Base-by-base conservation (phyloP, 106 monocot genomes). In the Gastrodia elata region DNA sequence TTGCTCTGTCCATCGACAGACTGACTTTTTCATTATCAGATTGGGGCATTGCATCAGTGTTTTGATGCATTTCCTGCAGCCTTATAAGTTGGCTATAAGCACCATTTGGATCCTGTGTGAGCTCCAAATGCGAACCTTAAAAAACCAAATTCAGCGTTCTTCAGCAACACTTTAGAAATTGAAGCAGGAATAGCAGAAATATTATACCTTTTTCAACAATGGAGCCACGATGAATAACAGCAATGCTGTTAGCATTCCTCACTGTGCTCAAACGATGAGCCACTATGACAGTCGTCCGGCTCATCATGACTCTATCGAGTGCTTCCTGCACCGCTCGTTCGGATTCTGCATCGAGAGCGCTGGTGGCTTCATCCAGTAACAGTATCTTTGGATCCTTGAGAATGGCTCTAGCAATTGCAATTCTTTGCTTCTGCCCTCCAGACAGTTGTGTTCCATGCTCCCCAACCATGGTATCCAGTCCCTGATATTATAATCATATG, bases 241-340 rank as follows among this genome's bases (percentile, higher is more conserved):
- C 74, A 44, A 82, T 82, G 1, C 42, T 74, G 43, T 82, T 58
- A 22, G 82, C 74, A 42, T 78, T 70, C 37, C 70, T 77, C 18
- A 82, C 57, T 37, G 82, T 82, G 64, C 69, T 78, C 61, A 82
- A 42, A 26, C 82, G 77, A 69, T 82, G 82, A 77, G 82, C 82
- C 42, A 82, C 78, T 25, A 82, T 68, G 32, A 82, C 78, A 24
- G 78, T 78, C n/a, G 82, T 82, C 44, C 82, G 26, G 56, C 65
- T 74, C 44, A 16, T 30, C 82, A 82, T 82, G n/a, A 78, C 64
- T 68, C 77, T 52, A 71, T 82, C 78, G 20, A 82, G 78, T 70
- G 82, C 82, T n/a, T 82, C 78, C 58, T 82, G 82, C 48, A 82
- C 82, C 30, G 71, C 42, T 27, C 69, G 68, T 74, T 82, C 82